Conservation (phyloP, 129 eudicot genomes). For the Chrysanthemum makinoi region DNA sequence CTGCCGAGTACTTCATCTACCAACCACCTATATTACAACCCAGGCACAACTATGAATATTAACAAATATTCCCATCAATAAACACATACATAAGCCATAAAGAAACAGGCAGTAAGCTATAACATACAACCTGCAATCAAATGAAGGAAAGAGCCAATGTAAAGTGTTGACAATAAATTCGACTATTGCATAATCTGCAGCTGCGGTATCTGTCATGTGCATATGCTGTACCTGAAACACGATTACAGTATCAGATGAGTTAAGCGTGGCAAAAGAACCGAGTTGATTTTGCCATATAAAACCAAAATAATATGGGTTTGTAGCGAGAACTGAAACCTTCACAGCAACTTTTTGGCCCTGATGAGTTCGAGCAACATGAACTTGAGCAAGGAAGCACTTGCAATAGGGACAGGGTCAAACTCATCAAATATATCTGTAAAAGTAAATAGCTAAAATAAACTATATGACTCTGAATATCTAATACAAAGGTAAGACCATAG, state of each 20-base stretch:
- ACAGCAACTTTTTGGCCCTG: conserved; percentile 94
- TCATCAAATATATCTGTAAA: conserved; percentile 75
- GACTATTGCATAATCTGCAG: too few relatives aligned
- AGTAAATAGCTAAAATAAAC: conserved; percentile 24
- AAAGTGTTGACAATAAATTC: too few relatives aligned
- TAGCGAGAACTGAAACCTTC: conserved; percentile 46
- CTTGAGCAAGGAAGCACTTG: conserved; percentile 99
- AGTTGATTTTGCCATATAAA: background rate
- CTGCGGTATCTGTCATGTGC: too few relatives aligned
- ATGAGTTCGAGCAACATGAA: conserved; percentile 77
- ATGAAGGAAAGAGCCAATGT: too few relatives aligned
- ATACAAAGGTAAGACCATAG: conserved; percentile 13
- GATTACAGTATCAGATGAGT: conserved; percentile 7
- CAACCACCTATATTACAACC: conserved; percentile 69
- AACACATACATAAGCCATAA: background rate
- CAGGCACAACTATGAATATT: conserved; percentile 5
- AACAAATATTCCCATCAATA: background rate
- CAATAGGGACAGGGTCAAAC: conserved; percentile 88
- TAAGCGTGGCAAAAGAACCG: background rate
- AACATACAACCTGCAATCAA: too few relatives aligned
- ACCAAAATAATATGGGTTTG: background rate
- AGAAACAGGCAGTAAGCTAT: background rate
- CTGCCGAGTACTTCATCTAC: conserved; percentile 84
- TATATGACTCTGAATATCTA: conserved; percentile 6
- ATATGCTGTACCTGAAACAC: too few relatives aligned